Percentiles rank a stretch among this genome's conserved stretches.
phyloP scores from a whole-genome alignment of 768 basidiomycete species.

The Suillus variegatus region DNA sequence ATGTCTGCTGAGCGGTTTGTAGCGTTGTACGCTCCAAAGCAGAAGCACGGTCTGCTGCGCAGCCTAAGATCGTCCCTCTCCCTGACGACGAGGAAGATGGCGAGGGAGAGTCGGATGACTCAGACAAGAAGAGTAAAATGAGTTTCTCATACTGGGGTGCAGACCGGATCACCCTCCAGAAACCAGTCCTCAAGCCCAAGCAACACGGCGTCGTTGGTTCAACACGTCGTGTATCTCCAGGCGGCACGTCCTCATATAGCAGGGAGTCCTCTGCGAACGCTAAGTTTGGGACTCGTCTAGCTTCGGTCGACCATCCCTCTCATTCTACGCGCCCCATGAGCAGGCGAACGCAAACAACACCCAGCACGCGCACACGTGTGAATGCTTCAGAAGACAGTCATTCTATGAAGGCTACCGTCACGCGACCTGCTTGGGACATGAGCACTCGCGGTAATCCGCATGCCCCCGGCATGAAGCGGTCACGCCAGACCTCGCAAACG shows the following conservation, averaged over 20 bases:
- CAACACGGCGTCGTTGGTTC: slow-evolving; percentile 35
- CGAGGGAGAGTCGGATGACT: slow-evolving; percentile 73
- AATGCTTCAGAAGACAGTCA: slow-evolving; percentile 65
- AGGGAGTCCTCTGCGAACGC: slow-evolving; percentile 88
- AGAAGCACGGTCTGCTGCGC: slow-evolving; percentile 55
- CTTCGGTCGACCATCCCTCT: slow-evolving; percentile 57
- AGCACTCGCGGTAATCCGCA: slow-evolving; percentile 49
- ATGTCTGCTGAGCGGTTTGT: slow-evolving; percentile 12
- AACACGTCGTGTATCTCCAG: slow-evolving; percentile 42
- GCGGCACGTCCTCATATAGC: slow-evolving; percentile 59
- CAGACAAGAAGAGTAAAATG: slow-evolving; percentile 90
- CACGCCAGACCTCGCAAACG: slow-evolving; percentile 73
- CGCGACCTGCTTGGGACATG: slow-evolving; percentile 72
- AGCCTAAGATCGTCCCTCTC: slow-evolving; percentile 68
- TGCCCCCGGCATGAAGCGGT: slow-evolving; percentile 47
- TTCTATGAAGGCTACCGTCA: slow-evolving; percentile 71
- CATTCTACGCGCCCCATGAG: slow-evolving; percentile 57
- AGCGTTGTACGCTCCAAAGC: slow-evolving; percentile 74
- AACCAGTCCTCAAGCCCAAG: slow-evolving; percentile 60
- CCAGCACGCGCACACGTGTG: slow-evolving; percentile 43
- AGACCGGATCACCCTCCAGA: slow-evolving; percentile 86
- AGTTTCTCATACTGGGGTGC: slow-evolving; percentile 94
- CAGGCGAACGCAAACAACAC: slow-evolving; percentile 53
- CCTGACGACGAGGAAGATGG: slow-evolving; percentile 63
- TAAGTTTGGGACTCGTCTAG: slow-evolving; percentile 85